Evolutionary conservation across 495 filamentous ascomycete genomes (phyloP), one percentile per base, ranked within the genome.

Genomic region (Usnea hakonensis): DNA sequence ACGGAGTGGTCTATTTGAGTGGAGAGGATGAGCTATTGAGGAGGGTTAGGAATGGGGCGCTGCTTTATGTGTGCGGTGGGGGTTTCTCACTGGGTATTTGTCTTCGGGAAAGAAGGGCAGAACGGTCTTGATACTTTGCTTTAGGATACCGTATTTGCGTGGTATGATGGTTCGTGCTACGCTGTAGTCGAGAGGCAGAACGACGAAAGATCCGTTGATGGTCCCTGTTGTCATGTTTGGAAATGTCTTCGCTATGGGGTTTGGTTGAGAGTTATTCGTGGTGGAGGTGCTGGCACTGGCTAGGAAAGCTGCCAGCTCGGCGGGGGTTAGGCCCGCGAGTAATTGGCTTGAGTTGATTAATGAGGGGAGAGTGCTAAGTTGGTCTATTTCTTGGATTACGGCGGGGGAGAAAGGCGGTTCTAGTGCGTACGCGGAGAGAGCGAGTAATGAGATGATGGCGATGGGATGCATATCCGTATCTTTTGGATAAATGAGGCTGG

Each of bases 1-100:
- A 58, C 19, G 40, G 26, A 28, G 61, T 63, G 61, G 36, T 63
- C 61, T 23, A 58, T 40, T 43, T 57, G 53, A 41, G 53, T 63
- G 26, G 38, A 46, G 9, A 63, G 44, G 5, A 58, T 36, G 19
- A 63, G 61, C 38, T 63, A 30, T 19, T 16, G 3, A 16, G 28
- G 2, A 16, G 16, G 2, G 17, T 44, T 23, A 41, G n/a, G 13
- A 3, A 10, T 33, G 32, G 0, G 8, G 1, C 23, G 23, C n/a
- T 37, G 17, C 23, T 21, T 36, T 36, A 36, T 11, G 5, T 57
- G 21, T 19, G 0, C 14, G 26, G 35, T n/a, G 17, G 13, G 26
- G 13, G 26, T 44, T 5, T 44, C 56, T 8, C n/a, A 58, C 56
- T 5, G 56, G 56, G 17, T 58, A 43, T 23, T 58, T 60, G 17